Evolutionary conservation across 1,139 yeast genomes (phyloP).

Genomic region (Meyerozyma sp.): DNA sequence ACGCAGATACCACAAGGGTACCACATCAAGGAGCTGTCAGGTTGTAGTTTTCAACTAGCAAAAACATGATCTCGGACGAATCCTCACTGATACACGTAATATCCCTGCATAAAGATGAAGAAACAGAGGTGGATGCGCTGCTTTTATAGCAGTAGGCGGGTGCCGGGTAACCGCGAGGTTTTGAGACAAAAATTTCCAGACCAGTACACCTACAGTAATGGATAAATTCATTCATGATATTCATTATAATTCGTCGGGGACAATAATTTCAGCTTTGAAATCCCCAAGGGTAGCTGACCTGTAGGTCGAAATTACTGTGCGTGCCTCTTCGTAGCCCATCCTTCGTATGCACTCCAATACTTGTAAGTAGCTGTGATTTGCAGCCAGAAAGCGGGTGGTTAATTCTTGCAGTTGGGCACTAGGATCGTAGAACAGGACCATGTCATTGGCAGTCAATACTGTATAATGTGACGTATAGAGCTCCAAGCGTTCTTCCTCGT

Average conservation of each 20-base stretch:
- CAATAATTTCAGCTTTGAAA: neutral
- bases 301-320: neutral
- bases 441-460: slow-evolving; percentile 16
- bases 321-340: neutral
- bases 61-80: slow-evolving; percentile 99
- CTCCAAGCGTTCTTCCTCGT: slow-evolving; percentile 22
- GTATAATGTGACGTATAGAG: slow-evolving; percentile 31
- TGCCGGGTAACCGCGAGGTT: slow-evolving; percentile 16
- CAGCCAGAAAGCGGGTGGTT: neutral
- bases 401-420: neutral
- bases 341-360: neutral
- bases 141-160: slow-evolving; percentile 11
- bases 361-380: neutral
- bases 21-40: slow-evolving; percentile 88
- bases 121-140: slow-evolving; percentile 17
- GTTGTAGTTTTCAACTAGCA: slow-evolving; percentile 99
- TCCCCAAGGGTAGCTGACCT: neutral
- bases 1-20: slow-evolving; percentile 39
- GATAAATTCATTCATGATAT: neutral
- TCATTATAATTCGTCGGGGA: neutral
- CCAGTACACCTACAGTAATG: neutral
- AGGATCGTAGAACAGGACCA: slow-evolving; percentile 18
- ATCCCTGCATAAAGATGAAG: slow-evolving; percentile 99
- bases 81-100: slow-evolving; percentile 99
- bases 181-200: neutral